Percentiles rank a stretch among this genome's conserved stretches.
These are phyloP conservation scores for Candida michaelii DNA, from an alignment of 805 yeast genomes.

Conservation along the genomic window DNA sequence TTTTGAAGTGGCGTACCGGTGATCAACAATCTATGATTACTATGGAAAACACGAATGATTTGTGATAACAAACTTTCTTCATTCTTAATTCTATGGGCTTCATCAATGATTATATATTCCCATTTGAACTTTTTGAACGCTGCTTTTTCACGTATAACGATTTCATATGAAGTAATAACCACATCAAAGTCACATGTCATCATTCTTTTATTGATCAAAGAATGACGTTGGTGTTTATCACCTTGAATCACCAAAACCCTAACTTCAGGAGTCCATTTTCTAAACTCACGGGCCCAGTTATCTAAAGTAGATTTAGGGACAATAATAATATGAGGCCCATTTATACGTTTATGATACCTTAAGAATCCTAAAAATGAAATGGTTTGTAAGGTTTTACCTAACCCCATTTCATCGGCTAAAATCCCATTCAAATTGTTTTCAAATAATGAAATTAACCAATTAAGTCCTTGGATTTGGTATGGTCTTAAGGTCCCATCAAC, in stretches of 20 bases:
- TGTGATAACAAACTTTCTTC: conserved; percentile 73
- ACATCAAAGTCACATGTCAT: conserved; percentile 69
- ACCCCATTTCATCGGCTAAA: conserved; percentile 84
- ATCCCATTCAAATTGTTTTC: conserved; percentile 73
- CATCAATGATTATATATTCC: conserved; percentile 79
- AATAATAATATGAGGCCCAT: conserved; percentile 74
- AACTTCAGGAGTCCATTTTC: conserved; percentile 79
- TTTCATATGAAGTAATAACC: conserved; percentile 70
- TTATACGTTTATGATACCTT: conserved; percentile 55
- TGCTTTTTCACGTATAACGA: conserved; percentile 72
- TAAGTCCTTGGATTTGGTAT: conserved; percentile 77
- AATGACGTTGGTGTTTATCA: conserved; percentile 64
- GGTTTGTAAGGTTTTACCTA: conserved; percentile 80
- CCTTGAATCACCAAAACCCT: conserved; percentile 71
- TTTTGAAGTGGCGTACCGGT: conserved; percentile 86
- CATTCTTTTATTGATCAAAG: conserved; percentile 50
- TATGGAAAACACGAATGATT: conserved; percentile 69
- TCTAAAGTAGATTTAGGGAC: conserved; percentile 81
- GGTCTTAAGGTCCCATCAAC: conserved; percentile 63
- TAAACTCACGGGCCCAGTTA: conserved; percentile 77
- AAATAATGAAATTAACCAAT: conserved; percentile 71
- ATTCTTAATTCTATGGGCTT: conserved; percentile 80
- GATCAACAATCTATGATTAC: conserved; percentile 66
- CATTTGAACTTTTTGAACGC: conserved; percentile 65
- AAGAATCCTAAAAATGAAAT: conserved; percentile 74